A percentile compares a stretch with the other conserved stretches of the same genome.
Conservation (phyloP, 306 rosid species). For the Senna siamea region DNA sequence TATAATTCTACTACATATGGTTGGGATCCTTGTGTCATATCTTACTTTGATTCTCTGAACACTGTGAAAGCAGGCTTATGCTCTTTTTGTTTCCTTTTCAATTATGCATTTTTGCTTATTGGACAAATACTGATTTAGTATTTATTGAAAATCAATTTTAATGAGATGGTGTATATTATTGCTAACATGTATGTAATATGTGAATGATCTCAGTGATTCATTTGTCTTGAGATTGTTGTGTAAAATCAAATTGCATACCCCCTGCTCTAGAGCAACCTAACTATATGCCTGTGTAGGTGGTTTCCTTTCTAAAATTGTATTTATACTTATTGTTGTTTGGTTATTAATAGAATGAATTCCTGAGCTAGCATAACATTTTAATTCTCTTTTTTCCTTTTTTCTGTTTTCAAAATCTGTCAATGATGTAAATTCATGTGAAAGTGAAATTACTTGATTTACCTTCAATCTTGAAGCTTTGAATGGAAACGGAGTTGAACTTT, state of each 20-base stretch:
- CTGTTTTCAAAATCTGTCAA: slow-evolving; percentile 1
- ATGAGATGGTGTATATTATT: not conserved
- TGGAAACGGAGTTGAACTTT: slow-evolving; percentile 28
- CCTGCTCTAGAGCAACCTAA: not conserved
- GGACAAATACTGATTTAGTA: not conserved
- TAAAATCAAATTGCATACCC: not conserved
- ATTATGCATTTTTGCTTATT: not conserved
- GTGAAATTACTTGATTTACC: slow-evolving; percentile 34
- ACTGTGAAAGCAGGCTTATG: not conserved
- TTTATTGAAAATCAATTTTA: not conserved
- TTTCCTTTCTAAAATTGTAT: not conserved
- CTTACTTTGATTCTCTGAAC: not conserved
- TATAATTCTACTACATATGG: not conserved
- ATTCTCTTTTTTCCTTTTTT: not conserved
- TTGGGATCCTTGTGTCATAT: not conserved
- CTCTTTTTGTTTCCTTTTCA: not conserved
- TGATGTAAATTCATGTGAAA: slow-evolving; percentile 33
- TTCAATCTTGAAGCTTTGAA: slow-evolving; percentile 30
- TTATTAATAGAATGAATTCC: slow-evolving; percentile 24
- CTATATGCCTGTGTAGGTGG: not conserved
- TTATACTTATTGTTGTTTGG: slow-evolving; percentile 1
- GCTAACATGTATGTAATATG: not conserved
- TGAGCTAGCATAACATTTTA: slow-evolving; percentile 1
- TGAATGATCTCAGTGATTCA: not conserved
- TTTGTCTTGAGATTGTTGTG: not conserved